Evolutionary conservation across 441 rosid genomes (phyloP), one percentile per base, ranked within the genome.

Genomic region (Erodium texanum): DNA sequence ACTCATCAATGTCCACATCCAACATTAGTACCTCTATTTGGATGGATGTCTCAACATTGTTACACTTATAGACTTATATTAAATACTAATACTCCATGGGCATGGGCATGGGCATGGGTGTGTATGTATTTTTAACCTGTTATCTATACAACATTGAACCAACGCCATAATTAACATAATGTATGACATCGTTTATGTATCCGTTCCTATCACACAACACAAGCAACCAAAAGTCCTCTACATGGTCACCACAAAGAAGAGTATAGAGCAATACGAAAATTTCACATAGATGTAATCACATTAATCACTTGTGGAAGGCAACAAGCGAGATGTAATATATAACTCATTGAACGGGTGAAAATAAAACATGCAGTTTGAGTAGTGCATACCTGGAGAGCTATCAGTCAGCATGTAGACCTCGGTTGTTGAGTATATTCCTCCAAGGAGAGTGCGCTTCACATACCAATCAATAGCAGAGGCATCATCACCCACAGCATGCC

Each of bases 371-470:
- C 8, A n/a, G 7, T 2, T 0, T 22, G 23, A 22, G 7, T 27
- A 10, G 43, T 22, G 64, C n/a, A 56, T 73, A 93, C 96, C 97
- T 77, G 86, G 81, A 20, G 97, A 91, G 79, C 85, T 85, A 77
- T 91, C 96, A 0, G 99, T 87, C 71, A 88, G 86, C 99, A 91
- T 91, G 86, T 87, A 93, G 67, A 91, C 79, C 85, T 93, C 97
- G 0, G 96, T 85, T 41, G 95, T 89, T n/a, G 96, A 91, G 84
- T 91, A 91, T 75, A 91, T 85, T 48, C 92, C 96, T 73, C 96
- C 99, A 54, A 93, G 87, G 52, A 93, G 76, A 62, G 92, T 91
- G 67, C 93, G 88, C 76, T 88, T 91, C 29, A 85, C 88, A 73
- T 89, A 91, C 96, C 97, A 91, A 80, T 91, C 89, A 3, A 88